A percentile compares a stretch with the other conserved stretches of the same genome.
Conservation (phyloP, 2,329 filamentous ascomycete species). For the Sarocladium strictum region DNA sequence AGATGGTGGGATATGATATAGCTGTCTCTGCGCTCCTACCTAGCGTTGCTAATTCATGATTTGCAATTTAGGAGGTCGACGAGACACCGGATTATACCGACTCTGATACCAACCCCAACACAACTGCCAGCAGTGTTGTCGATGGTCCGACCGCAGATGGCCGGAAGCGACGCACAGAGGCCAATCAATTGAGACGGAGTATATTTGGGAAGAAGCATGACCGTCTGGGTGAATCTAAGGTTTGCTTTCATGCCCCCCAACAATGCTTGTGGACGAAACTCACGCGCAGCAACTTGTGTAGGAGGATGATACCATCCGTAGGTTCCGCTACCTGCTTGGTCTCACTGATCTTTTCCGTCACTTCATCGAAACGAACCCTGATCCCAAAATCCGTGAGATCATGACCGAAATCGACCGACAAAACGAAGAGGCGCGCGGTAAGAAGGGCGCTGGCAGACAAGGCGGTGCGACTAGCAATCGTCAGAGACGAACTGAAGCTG, state of each 20-base stretch:
- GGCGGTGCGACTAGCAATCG: slow-evolving; percentile 76
- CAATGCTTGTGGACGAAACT: background rate
- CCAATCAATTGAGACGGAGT: slow-evolving; percentile 81
- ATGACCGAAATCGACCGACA: slow-evolving; percentile 93
- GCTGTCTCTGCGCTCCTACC: no score
- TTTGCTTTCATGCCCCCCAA: slow-evolving; percentile 25
- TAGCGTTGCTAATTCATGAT: no score
- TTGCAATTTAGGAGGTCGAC: slow-evolving; percentile 47
- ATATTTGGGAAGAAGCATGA: slow-evolving; percentile 96
- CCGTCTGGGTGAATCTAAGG: slow-evolving; percentile 85
- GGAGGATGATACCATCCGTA: slow-evolving; percentile 92
- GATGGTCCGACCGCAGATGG: slow-evolving; percentile 72
- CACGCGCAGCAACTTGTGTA: slow-evolving; percentile 27
- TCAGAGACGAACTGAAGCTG: slow-evolving; percentile 86
- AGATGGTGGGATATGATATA: slow-evolving; percentile 50
- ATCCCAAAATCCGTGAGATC: slow-evolving; percentile 89
- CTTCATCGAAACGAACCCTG: slow-evolving; percentile 96
- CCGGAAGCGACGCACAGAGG: slow-evolving; percentile 79
- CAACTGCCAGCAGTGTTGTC: slow-evolving; percentile 75
- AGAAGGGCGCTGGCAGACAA: slow-evolving; percentile 71
- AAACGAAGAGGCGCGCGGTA: slow-evolving; percentile 69
- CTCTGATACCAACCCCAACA: slow-evolving; percentile 62
- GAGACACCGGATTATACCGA: slow-evolving; percentile 63
- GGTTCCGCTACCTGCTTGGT: slow-evolving; percentile 91
- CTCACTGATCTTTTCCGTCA: slow-evolving; percentile 96